Evolutionary conservation across 2,329 filamentous ascomycete genomes (phyloP), one percentile per base, ranked within the genome.

Genomic region (Aspergillus sp.): DNA sequence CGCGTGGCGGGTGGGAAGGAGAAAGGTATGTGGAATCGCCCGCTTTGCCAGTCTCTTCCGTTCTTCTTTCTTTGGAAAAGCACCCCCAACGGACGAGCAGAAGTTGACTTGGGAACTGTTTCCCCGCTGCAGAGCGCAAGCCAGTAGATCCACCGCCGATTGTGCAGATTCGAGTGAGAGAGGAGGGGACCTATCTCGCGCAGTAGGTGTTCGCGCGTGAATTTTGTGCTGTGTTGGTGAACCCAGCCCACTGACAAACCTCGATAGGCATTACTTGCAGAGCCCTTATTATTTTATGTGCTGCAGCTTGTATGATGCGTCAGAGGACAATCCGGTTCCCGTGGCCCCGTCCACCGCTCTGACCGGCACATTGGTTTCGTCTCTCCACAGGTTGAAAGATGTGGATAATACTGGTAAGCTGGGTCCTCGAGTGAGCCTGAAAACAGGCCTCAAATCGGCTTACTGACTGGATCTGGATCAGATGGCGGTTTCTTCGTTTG

Each of bases 401-500:
- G 83, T 86, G 3, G 83, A 89, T 69, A 92, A 92, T 70, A 81
- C 80, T 60, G 82, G 82, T 84, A 70, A 69, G 73, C 72, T 25
- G 25, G 30, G 13, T 41, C 5, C 21, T 15, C 19, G 25, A 4
- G 30, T 19, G 23, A 39, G 7, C 41, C 25, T 23, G 10, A 36
- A 13, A 36, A 36, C 32, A 36, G 32, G 11, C 11, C 23, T 30
- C 17, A 36, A n/a, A 13, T 19, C 25, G 25, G 23, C 25, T 44
- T 42, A 38, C 65, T 64, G 54, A 63, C 57, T 53, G 21, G 11
- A 11, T n/a, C 17, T 36, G 21, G 19, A 63, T 54, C 62, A 79
- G 91, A 95, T 75, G 90, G 90, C 10, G 91, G 88, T 0, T 96
- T 92, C 77, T 96, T 96, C 70, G 88, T 96, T n/a, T 96, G 96